phyloP scores from a whole-genome alignment of 2,329 filamentous ascomycete genomes.

The Cercospora beticola region DNA sequence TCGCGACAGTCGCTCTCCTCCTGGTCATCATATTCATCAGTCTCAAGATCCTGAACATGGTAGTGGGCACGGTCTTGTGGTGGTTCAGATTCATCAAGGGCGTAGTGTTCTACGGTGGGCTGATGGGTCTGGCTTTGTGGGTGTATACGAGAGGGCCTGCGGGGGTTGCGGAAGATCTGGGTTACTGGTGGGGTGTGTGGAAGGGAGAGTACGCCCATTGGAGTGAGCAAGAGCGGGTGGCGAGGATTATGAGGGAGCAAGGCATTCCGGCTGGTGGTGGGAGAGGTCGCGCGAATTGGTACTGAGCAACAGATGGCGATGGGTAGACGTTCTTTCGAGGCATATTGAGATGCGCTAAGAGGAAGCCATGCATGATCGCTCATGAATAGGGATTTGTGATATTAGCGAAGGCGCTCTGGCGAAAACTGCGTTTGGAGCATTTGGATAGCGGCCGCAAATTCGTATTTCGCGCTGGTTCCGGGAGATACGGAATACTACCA shows the following conservation, averaged over 20 bases:
- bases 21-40: constrained; percentile 63
- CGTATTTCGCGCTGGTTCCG: not conserved
- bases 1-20: constrained; percentile 56
- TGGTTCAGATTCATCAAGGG: constrained; percentile 68
- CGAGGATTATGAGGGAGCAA: constrained; percentile 29
- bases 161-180: constrained; percentile 62
- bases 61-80: constrained; percentile 71
- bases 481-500: not conserved
- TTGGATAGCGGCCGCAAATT: not conserved
- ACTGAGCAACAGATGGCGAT: constrained; percentile 9
- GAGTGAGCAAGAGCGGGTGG: constrained; percentile 36
- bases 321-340: not conserved
- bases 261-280: constrained; percentile 11
- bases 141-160: constrained; percentile 62
- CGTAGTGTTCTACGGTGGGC: constrained; percentile 62
- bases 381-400: not conserved
- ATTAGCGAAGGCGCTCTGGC: constrained; percentile 25
- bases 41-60: constrained; percentile 64
- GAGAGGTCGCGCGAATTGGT: constrained; percentile 36
- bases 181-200: constrained; percentile 42
- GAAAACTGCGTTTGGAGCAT: not conserved
- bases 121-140: constrained; percentile 58
- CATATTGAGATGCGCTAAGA: not conserved
- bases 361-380: not conserved
- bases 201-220: constrained; percentile 41